Evolutionary conservation across 2,329 filamentous ascomycete genomes (phyloP).

Genomic region (Fusarium foetens): DNA sequence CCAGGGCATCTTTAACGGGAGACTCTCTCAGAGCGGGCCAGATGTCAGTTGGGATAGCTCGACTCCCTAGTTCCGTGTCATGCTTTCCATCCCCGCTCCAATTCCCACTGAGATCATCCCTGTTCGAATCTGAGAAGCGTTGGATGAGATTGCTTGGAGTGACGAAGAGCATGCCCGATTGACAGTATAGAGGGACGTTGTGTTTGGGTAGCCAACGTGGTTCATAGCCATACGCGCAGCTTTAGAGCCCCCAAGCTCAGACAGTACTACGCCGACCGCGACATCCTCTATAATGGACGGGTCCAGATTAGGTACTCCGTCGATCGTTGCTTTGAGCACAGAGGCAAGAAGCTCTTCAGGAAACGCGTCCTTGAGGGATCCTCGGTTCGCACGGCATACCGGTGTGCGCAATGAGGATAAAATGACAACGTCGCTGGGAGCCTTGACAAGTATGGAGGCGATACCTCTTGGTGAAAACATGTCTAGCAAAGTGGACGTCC

Average conservation of each 20-base stretch:
- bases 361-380: constrained; percentile 85
- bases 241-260: constrained; percentile 90
- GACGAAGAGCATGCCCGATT: constrained; percentile 88
- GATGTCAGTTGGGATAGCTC: constrained; percentile 82
- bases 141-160: constrained; percentile 77
- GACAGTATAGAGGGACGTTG: constrained; percentile 82
- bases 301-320: constrained; percentile 72
- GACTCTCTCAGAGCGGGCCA: constrained; percentile 79
- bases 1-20: constrained; percentile 73
- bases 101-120: constrained; percentile 79
- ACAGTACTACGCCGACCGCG: constrained; percentile 86
- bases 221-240: constrained; percentile 90
- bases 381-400: constrained; percentile 84
- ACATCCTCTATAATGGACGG: constrained; percentile 75
- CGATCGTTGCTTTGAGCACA: constrained; percentile 57
- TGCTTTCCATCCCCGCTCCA: constrained; percentile 93
- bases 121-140: constrained; percentile 78
- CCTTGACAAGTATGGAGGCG: constrained; percentile 67
- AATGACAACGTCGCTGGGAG: constrained; percentile 84
- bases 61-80: constrained; percentile 90
- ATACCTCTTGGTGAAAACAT: neutral
- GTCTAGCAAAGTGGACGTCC: neutral
- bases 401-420: constrained; percentile 91
- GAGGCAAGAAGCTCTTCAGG: constrained; percentile 85
- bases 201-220: constrained; percentile 79